These are phyloP conservation scores for Trifolium dubium DNA, from an alignment of 306 rosid species.

Conservation along the genomic window DNA sequence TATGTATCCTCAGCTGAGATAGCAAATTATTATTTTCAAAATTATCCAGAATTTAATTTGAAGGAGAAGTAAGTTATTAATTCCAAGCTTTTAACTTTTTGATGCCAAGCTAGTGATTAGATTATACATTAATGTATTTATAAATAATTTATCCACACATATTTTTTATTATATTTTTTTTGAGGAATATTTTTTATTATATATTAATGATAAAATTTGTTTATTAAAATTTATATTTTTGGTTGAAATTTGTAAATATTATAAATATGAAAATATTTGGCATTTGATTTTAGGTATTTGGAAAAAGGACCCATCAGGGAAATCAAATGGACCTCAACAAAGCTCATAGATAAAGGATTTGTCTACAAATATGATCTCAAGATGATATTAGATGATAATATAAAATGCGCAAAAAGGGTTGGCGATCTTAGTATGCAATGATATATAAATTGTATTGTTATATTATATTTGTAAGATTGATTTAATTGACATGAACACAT, in stretches of 20 bases:
- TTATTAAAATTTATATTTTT: no score
- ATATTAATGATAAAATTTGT: no score
- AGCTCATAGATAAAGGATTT: conserved; percentile 55
- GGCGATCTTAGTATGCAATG: conserved; percentile 40
- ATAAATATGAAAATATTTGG: background rate
- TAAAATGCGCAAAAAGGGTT: conserved; percentile 45
- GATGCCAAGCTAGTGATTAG: no score
- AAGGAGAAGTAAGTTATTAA: conserved; percentile 50
- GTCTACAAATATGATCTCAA: conserved; percentile 49
- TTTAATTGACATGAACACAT: no score
- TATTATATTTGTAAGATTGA: no score
- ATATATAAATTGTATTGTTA: background rate
- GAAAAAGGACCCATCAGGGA: conserved; percentile 40
- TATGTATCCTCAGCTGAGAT: conserved; percentile 55
- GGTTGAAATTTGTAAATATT: no score
- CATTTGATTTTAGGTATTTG: conserved; percentile 47
- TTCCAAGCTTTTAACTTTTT: no score
- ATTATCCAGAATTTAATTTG: conserved; percentile 48
- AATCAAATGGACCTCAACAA: conserved; percentile 50
- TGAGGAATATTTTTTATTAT: no score
- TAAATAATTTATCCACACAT: no score
- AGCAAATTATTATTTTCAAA: conserved; percentile 42
- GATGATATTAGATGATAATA: conserved; percentile 53
- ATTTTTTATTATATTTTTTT: no score
- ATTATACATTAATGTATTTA: no score